Base-by-base conservation (phyloP, 495 filamentous ascomycete species). In the Penicillium riverlandense region DNA sequence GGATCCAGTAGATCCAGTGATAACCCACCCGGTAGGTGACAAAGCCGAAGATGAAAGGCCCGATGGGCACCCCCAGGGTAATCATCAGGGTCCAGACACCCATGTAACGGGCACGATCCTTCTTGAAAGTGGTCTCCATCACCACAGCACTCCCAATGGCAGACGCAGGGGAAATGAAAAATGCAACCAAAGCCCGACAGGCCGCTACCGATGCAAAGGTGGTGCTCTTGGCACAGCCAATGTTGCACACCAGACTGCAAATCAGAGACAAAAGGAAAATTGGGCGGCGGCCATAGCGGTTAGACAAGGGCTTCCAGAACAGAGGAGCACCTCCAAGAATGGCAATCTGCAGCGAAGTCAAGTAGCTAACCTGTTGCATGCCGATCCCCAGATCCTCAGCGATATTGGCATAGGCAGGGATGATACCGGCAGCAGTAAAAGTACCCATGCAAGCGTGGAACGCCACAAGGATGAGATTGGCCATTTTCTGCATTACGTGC, bases 361-460 rank as follows among this genome's bases (percentile, higher is more conserved):
- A 58, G 47, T 80, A 78, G 37, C 67, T 70, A 14, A 67, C 67
- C 11, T 49, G 47, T 41, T 68, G 67, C 8, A 79, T 33, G 14
- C 53, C 49, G 12, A 72, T 51, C 2, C 55, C 57, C 7, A 75
- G 56, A 8, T 74, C 67, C 8, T 55, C 50, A 16, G 72, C 58
- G 15, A 78, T 72, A 13, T 58, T 42, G 14, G 61, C 50, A 58
- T 70, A 79, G 29, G 73, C 74, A 1, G 76, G 72, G 37, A 77
- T 76, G 42, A 78, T 76, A 29, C 44, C 58, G 1, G 74, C 69
- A 4, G 77, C 77, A 28, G 61, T 75, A 55, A 80, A 78, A 22
- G 77, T 79, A 13, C 68, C 63, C 72, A 79, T 78, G 44, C 64
- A 69, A 7, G 74, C 76, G 44, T 79, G 74, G 47, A 78, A 76